These are phyloP conservation scores for Alternaria gaisen DNA, from an alignment of 2,329 filamentous ascomycete genomes.

Conservation along the genomic window DNA sequence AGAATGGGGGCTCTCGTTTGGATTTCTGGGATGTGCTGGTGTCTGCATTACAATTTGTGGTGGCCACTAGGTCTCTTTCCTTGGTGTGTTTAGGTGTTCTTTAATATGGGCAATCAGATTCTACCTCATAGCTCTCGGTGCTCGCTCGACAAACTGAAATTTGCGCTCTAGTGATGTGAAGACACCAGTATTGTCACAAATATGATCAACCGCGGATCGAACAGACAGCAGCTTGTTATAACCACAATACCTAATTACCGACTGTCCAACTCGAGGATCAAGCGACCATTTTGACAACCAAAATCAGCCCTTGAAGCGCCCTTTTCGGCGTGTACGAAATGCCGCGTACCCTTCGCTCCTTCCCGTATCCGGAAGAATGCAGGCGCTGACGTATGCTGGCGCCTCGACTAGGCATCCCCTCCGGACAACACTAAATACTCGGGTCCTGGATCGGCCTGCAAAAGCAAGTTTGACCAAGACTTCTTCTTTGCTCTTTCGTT, in stretches of 20 bases:
- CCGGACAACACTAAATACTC: constrained; percentile 17
- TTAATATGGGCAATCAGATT: constrained; percentile 39
- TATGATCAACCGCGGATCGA: background rate
- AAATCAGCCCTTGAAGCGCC: background rate
- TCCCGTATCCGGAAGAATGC: constrained; percentile 14
- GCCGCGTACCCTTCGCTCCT: constrained; percentile 5
- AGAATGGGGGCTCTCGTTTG: constrained; percentile 42
- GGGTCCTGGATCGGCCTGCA: constrained; percentile 18
- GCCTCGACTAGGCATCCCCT: constrained; percentile 11
- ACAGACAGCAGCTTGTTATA: background rate
- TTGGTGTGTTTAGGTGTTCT: constrained; percentile 36
- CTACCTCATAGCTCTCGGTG: constrained; percentile 16
- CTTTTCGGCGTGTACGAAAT: constrained; percentile 6
- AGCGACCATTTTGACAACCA: background rate
- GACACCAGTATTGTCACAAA: background rate
- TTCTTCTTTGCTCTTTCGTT: background rate
- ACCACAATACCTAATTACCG: background rate
- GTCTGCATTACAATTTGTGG: constrained; percentile 40
- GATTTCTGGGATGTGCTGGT: constrained; percentile 40
- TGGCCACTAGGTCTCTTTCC: constrained; percentile 34
- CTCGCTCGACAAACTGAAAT: background rate
- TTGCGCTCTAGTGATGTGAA: constrained; percentile 1
- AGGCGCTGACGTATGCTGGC: constrained; percentile 19
- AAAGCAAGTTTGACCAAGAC: background rate
- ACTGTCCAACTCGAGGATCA: background rate